Base-by-base conservation (phyloP, 2,329 filamentous ascomycete genomes). In the Emergomyces pasteurianus region DNA sequence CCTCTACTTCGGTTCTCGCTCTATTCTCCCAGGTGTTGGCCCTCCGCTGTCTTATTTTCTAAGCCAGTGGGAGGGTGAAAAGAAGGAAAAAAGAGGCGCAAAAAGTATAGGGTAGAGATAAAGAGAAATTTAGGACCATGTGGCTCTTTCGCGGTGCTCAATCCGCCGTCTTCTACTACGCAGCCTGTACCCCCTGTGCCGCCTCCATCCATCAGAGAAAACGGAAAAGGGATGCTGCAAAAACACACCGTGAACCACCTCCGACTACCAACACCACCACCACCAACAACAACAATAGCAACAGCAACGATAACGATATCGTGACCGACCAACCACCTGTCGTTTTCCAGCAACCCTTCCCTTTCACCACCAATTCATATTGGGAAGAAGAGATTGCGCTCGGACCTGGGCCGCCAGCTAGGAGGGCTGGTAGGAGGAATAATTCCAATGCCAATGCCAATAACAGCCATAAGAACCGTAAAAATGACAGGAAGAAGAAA, bases 311-410 rank as follows among this genome's bases (percentile, higher is more conserved):
- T 16, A 42, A 88, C 66, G 81, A 81, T 60, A 64, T 77, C 38
- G 64, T 78, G n/a, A 73, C 72, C 61, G 84, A 90, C 65, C 84
- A 91, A 71, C 89, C 89, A 0, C 54, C 31, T 43, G 74, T 85
- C 47, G 74, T 85, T 12, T 94, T 95, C 73, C 81, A 85, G 58
- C 91, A 96, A 68, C 91, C 88, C 1, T 73, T 72, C 6, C 89
- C 90, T 0, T 94, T 90, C 68, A 87, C 86, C 69, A 95, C 90
- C 34, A 96, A 96, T 69, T 86, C 87, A 14, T 90, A 89, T 75
- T 96, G 92, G 92, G 79, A 82, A 38, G 88, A 94, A 70, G 92
- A 96, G 74, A 95, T 96, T 65, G 80, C 80, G 64, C 81, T 92
- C 75, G 92, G 92, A 0, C 92, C 92, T 1, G 85, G 83, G 2